Base-by-base conservation (phyloP, 2,329 filamentous ascomycete genomes). In the Mariannaea elegans region DNA sequence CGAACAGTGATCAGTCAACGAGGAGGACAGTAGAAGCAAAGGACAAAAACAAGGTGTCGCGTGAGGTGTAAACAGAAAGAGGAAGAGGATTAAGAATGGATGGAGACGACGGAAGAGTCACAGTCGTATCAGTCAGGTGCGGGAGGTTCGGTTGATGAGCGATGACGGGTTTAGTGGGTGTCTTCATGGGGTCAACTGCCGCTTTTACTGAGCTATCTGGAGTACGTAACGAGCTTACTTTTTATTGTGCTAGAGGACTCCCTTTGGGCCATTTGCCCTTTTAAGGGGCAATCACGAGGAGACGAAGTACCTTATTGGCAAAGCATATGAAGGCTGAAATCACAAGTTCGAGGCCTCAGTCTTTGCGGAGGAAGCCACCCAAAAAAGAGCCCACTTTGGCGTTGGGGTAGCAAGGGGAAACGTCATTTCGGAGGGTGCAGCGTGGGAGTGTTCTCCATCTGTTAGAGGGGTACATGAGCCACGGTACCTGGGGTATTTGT, bases 61-160 rank as follows among this genome's bases (percentile, higher is more conserved):
- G 60, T 59, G 60, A 62, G 56, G 36, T 32, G 31, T 21, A 19
- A 23, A 23, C 18, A 29, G 34, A 23, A 34, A 8, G 44, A 24
- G 24, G 32, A 48, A 29, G 41, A 56, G 53, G 50, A 55, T 38
- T 32, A 46, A 42, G 41, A 23, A 46, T n/a, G n/a, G 24, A 46
- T 16, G 44, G 27, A 31, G 27, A 14, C 36, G 16, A 19, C 14
- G 51, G 52, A 47, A 44, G 31, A 64, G 62, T 50, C 52, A 57
- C 57, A 46, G 46, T 13, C 39, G 41, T 39, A 39, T 55, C 29
- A 44, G 53, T 64, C 55, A 63, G 62, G 58, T 56, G 56, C 67
- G 67, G 67, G 62, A 67, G 60, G 67, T 64, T 65, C 56, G 56
- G 65, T 65, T 62, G 54, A 63, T 47, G 59, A 62, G 32, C 48